phyloP scores from a whole-genome alignment of 176 grass and related monocot species.

The Hsuehochloa calcarea region DNA sequence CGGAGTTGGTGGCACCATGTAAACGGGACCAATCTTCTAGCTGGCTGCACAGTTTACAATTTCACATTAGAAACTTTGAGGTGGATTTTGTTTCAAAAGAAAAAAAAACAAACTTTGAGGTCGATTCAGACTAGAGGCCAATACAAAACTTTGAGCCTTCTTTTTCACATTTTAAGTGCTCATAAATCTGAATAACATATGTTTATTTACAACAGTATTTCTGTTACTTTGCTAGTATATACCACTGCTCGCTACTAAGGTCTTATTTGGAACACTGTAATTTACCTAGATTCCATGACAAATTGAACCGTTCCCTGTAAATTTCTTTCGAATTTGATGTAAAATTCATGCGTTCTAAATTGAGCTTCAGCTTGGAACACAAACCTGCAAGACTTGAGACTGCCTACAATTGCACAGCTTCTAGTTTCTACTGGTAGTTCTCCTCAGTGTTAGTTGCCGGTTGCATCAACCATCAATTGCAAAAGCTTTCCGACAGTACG shows the following conservation, averaged over 20 bases:
- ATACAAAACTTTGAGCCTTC: neutral
- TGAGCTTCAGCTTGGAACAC: neutral
- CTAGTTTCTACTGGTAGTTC: too few relatives aligned
- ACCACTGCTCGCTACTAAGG: neutral
- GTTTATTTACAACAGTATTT: too few relatives aligned
- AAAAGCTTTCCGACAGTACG: neutral
- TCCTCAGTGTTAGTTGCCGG: neutral
- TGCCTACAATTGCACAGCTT: neutral
- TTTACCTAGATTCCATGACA: neutral
- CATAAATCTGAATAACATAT: neutral
- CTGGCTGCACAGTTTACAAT: too few relatives aligned
- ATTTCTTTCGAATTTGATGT: neutral
- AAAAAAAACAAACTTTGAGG: too few relatives aligned
- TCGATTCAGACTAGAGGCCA: neutral
- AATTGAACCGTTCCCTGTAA: neutral
- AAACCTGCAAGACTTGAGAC: neutral
- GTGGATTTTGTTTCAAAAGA: too few relatives aligned
- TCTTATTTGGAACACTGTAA: neutral
- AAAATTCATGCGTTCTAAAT: too few relatives aligned
- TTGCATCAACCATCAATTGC: neutral
- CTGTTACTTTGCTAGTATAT: too few relatives aligned
- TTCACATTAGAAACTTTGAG: too few relatives aligned
- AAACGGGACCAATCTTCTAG: too few relatives aligned
- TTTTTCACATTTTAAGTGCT: neutral
- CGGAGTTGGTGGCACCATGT: neutral